A percentile compares a stretch with the other conserved stretches of the same genome.
Evolutionary conservation across 164 flowering plant genomes (phyloP).

Genomic region (Cinnamomum chago): DNA sequence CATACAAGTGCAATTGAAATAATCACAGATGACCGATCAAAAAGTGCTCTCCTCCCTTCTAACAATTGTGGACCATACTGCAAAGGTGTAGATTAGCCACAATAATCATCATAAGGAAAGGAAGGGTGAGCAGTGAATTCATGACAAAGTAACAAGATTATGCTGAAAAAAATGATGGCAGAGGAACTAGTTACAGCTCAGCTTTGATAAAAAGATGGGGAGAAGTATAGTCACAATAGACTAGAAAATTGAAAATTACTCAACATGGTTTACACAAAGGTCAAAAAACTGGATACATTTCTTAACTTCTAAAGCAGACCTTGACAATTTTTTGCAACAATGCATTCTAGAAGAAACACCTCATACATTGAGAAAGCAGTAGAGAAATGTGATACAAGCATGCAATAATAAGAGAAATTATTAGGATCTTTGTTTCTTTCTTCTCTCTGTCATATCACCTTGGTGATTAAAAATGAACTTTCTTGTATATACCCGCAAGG

Average conservation of each 20-base stretch:
- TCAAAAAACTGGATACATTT: background rate
- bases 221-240: no score
- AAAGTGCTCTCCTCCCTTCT: slow-evolving; percentile 22
- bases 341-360: background rate
- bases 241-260: background rate
- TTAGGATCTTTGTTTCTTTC: no score
- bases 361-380: background rate
- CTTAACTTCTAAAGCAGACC: background rate
- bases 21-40: slow-evolving; percentile 49
- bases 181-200: background rate
- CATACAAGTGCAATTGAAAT: slow-evolving; percentile 47
- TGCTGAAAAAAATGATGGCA: background rate
- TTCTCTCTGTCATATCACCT: no score
- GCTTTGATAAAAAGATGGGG: no score
- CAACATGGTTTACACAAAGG: background rate
- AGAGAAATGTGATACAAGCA: background rate
- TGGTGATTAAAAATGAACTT: no score
- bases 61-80: slow-evolving; percentile 54
- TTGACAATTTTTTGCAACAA: background rate
- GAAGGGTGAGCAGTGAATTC: no score
- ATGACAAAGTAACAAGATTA: background rate
- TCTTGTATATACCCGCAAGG: no score
- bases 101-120: background rate
- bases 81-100: slow-evolving; percentile 16
- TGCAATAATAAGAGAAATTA: background rate